Conservation (phyloP, 192 early-diverging fungal species). For the Podila clonocystis region DNA sequence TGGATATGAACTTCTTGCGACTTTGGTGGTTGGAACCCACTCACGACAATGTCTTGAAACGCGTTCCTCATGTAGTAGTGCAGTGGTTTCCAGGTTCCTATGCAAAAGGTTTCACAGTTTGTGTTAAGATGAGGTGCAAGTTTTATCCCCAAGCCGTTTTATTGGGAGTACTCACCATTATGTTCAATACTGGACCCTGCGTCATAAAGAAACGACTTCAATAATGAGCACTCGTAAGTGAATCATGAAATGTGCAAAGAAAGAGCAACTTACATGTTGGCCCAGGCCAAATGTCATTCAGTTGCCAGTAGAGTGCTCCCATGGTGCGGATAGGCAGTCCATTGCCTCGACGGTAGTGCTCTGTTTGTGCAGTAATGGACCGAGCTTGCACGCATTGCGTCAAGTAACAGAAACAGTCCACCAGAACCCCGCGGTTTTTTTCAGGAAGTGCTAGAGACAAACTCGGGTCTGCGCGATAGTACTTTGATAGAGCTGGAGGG, state of each 20-base stretch:
- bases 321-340: slow-evolving; percentile 14
- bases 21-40: slow-evolving; percentile 17
- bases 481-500: slow-evolving; percentile 4
- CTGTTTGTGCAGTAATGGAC: slow-evolving; percentile 32
- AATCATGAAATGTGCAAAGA: not conserved
- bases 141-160: not conserved
- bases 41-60: slow-evolving; percentile 20
- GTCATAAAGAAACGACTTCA: not conserved
- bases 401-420: slow-evolving; percentile 31
- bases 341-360: slow-evolving; percentile 29
- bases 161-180: slow-evolving; percentile 8
- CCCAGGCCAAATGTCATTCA: slow-evolving; percentile 48
- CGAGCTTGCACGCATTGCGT: slow-evolving; percentile 34
- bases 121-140: not conserved
- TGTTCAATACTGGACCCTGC: slow-evolving; percentile 49
- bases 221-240: not conserved
- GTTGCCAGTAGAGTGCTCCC: slow-evolving; percentile 48
- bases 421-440: not conserved
- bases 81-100: slow-evolving; percentile 43
- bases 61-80: slow-evolving; percentile 32
- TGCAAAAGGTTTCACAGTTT: not conserved
- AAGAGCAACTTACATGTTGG: slow-evolving; percentile 24
- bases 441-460: not conserved
- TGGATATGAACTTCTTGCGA: slow-evolving; percentile 7
- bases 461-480: slow-evolving; percentile 7